Conservation (phyloP, 352 stramenopile genomes). For the Stramenopiles sp. region DNA sequence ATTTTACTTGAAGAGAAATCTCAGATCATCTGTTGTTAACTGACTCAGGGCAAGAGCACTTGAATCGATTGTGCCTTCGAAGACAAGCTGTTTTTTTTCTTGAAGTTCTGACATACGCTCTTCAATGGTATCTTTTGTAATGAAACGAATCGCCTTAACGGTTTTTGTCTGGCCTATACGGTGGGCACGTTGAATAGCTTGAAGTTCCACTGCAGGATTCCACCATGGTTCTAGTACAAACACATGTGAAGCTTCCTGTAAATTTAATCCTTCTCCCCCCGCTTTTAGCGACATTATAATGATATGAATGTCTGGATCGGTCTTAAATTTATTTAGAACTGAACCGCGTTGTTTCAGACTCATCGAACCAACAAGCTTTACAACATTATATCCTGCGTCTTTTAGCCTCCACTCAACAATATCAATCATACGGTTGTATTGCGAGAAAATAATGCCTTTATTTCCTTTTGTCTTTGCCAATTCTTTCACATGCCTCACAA, state of each 20-base stretch:
- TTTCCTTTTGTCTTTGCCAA: background rate
- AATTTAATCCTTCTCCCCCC: slow-evolving; percentile 91
- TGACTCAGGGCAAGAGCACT: slow-evolving; percentile 57
- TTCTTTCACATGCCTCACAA: slow-evolving; percentile 83
- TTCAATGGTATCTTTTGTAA: slow-evolving; percentile 90
- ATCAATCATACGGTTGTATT: slow-evolving; percentile 94
- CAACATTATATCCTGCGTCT: slow-evolving; percentile 48
- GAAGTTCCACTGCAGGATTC: slow-evolving; percentile 82
- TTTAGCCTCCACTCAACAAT: slow-evolving; percentile 86
- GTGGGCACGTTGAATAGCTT: slow-evolving; percentile 93
- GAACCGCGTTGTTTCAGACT: slow-evolving; percentile 53
- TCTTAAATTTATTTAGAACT: slow-evolving; percentile 49
- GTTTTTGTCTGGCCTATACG: slow-evolving; percentile 88
- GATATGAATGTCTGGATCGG: slow-evolving; percentile 70
- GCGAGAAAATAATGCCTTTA: slow-evolving; percentile 96
- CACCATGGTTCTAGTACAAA: slow-evolving; percentile 95
- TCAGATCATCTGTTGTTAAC: slow-evolving; percentile 76
- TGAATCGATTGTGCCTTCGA: slow-evolving; percentile 91
- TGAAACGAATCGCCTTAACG: slow-evolving; percentile 87
- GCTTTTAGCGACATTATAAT: slow-evolving; percentile 96
- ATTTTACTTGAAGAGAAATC: slow-evolving; percentile 56
- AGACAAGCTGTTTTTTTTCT: slow-evolving; percentile 81
- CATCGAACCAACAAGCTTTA: slow-evolving; percentile 73
- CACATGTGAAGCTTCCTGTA: slow-evolving; percentile 89
- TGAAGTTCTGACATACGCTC: slow-evolving; percentile 92